Evolutionary conservation across 2,329 filamentous ascomycete genomes (phyloP), one percentile per base, ranked within the genome.

Genomic region (Colletotrichum brevisporum): DNA sequence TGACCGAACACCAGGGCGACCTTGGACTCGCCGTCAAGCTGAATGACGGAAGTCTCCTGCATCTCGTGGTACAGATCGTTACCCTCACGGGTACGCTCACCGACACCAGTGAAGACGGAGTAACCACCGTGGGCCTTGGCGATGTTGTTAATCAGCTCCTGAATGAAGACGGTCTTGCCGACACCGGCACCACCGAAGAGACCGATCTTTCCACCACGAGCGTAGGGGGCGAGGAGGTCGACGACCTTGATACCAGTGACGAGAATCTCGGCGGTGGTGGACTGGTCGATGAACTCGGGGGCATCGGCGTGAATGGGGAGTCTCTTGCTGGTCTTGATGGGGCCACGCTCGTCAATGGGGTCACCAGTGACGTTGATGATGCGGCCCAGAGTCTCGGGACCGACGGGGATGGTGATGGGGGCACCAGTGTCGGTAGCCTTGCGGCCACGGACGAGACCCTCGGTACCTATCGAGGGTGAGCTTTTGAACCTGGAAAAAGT

Each of bases 41-140:
- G 91, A 86, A 99, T 99, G 90, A 99, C 96, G 82, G 93, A 94
- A 77, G 96, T 99, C 89, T 99, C 95, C 90, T 98, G 96, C 96
- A 99, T 99, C 91, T 99, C 96, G 88, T 99, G 95, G 92, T 99
- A 99, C 90, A 99, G 86, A 92, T 99, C 96, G 91, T 99, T 99
- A 91, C 96, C 96, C 92, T 99, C 96, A 94, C 96, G 96, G 83
- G 96, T 99, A 90, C 96, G 95, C 92, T 99, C 96, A 84, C 96
- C 96, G 86, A 99, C 96, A 95, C 96, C 96, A 83, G 94, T 97
- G 92, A 99, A 99, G 83, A 99, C 96, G 76, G 96, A 99, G 93
- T 97, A 99, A 97, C 96, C 96, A 97, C 96, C 96, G 89, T 99
- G 96, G 78, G 96, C 96, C 91, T 98, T 98, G 87, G 96, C 96